A percentile compares a stretch with the other conserved stretches of the same genome.
These are phyloP conservation scores for Halophytophthora polymorphica DNA, from an alignment of 352 stramenopile species.

Conservation along the genomic window DNA sequence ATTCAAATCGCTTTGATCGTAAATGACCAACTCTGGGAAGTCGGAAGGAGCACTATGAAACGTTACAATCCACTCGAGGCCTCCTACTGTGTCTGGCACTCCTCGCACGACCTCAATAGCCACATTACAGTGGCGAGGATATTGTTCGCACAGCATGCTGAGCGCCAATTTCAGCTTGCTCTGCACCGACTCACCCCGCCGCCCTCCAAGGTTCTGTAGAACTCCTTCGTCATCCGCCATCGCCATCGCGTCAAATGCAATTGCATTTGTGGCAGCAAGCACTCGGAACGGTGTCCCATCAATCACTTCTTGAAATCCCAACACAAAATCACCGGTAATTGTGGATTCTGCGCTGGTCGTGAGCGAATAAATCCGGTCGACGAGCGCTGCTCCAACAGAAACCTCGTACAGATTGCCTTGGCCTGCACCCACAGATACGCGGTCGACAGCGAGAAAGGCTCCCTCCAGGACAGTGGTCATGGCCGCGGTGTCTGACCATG, in stretches of 20 bases:
- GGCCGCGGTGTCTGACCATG: slow-evolving; percentile 11
- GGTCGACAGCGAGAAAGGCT: slow-evolving; percentile 13
- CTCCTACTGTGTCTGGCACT: neutral
- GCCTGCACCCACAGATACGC: slow-evolving; percentile 21
- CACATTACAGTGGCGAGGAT: slow-evolving; percentile 2
- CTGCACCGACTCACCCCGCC: slow-evolving; percentile 29
- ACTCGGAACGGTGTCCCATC: neutral
- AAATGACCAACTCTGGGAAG: no score
- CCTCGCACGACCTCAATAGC: slow-evolving; percentile 10
- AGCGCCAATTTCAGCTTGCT: slow-evolving; percentile 15
- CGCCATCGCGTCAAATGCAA: slow-evolving; percentile 34
- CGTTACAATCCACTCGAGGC: neutral
- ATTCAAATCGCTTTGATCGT: no score
- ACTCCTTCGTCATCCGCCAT: slow-evolving; percentile 26
- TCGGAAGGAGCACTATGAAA: no score
- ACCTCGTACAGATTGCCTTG: slow-evolving; percentile 25
- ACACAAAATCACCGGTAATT: slow-evolving; percentile 19
- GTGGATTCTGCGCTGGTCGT: neutral
- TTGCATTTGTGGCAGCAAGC: slow-evolving; percentile 13
- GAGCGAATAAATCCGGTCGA: slow-evolving; percentile 30
- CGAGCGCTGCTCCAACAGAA: slow-evolving; percentile 13
- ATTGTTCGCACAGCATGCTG: neutral
- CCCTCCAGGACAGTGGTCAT: slow-evolving; percentile 1
- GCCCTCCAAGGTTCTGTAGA: slow-evolving; percentile 20
- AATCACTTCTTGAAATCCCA: slow-evolving; percentile 19